These are phyloP conservation scores for Pythium coloratum DNA, from an alignment of 352 stramenopile genomes.

Conservation along the genomic window DNA sequence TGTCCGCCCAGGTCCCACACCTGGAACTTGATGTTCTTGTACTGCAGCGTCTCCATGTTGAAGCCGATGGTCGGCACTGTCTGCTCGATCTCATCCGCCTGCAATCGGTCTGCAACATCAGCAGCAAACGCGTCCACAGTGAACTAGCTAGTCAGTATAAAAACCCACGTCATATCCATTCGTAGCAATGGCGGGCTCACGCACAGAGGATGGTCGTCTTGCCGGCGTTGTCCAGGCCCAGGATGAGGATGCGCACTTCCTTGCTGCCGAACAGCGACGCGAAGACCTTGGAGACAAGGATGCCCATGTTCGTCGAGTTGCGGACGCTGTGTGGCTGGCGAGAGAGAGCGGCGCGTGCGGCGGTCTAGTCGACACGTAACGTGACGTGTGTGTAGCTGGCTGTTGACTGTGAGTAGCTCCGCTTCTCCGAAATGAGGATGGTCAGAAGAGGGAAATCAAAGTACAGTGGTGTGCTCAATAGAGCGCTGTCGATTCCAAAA, in stretches of 20 bases:
- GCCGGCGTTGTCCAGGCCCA: slow-evolving; percentile 99
- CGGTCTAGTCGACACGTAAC: slow-evolving; percentile 15
- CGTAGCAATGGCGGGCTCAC: slow-evolving; percentile 20
- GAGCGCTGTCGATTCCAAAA: slow-evolving; percentile 2
- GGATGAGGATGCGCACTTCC: slow-evolving; percentile 99
- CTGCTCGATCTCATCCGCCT: slow-evolving; percentile 95
- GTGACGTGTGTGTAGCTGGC: background rate
- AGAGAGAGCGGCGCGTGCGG: background rate
- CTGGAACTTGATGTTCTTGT: slow-evolving; percentile 96
- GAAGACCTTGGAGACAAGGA: slow-evolving; percentile 97
- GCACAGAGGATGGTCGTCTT: slow-evolving; percentile 99
- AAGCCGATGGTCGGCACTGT: slow-evolving; percentile 99
- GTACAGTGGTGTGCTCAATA: slow-evolving; percentile 10
- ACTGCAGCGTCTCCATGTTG: slow-evolving; percentile 93
- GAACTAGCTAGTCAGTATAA: background rate
- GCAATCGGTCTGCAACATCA: slow-evolving; percentile 57
- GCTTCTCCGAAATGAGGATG: slow-evolving; percentile 5
- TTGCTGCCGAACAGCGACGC: slow-evolving; percentile 98
- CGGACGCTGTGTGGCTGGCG: background rate
- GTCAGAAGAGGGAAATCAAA: background rate
- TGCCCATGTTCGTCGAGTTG: slow-evolving; percentile 87
- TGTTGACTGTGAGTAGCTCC: slow-evolving; percentile 2
- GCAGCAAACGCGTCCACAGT: background rate
- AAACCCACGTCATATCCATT: background rate
- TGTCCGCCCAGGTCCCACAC: slow-evolving; percentile 99